These are phyloP conservation scores for Akebia trifoliata DNA, from an alignment of 164 flowering plant species.

Conservation along the genomic window DNA sequence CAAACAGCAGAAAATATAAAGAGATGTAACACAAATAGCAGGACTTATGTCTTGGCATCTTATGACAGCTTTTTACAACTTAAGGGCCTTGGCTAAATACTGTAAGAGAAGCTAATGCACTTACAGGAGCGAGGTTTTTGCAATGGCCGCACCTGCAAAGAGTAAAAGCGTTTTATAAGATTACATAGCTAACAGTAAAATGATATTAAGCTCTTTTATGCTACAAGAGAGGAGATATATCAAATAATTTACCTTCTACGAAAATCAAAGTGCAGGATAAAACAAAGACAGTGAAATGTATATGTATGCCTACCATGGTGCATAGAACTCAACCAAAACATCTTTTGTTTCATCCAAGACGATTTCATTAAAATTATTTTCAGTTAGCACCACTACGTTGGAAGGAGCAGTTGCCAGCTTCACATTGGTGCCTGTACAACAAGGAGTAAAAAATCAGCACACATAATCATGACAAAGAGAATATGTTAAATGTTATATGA, in stretches of 20 bases:
- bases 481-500: too few species aligned
- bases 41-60: neutral
- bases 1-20: neutral
- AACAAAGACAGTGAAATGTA: neutral
- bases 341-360: constrained; percentile 79
- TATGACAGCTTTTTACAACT: neutral
- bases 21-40: neutral
- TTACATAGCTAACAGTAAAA: neutral
- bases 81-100: neutral
- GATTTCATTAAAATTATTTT: constrained; percentile 66
- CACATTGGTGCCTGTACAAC: constrained; percentile 74
- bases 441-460: too few species aligned
- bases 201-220: neutral
- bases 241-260: neutral
- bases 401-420: constrained; percentile 74
- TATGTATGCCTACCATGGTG: constrained; percentile 68
- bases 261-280: neutral
- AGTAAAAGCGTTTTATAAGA: neutral
- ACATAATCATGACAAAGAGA: too few species aligned
- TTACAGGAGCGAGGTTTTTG: constrained; percentile 94
- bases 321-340: constrained; percentile 96
- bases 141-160: constrained; percentile 94
- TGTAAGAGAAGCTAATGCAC: constrained; percentile 17
- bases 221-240: neutral
- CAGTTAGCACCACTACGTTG: constrained; percentile 67